Conservation (phyloP, 164 flowering plant species). For the Hamamelis virginiana region DNA sequence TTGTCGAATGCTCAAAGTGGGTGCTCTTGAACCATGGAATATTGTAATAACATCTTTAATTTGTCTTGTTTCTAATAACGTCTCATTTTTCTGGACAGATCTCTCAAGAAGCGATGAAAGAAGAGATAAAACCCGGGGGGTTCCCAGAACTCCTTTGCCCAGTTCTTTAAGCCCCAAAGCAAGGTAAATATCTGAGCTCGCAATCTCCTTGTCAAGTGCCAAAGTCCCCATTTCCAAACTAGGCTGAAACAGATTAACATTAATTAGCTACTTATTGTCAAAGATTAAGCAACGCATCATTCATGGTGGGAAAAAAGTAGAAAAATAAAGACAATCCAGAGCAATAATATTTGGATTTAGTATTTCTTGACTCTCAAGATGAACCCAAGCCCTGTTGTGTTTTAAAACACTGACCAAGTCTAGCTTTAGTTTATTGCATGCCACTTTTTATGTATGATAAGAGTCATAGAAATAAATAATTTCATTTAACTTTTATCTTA, state of each 20-base stretch:
- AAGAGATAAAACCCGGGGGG: constrained; percentile 53
- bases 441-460: not conserved
- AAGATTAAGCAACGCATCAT: not conserved
- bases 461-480: not conserved
- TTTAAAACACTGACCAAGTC: no score
- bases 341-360: no score
- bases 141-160: constrained; percentile 36
- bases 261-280: not conserved
- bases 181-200: constrained; percentile 36
- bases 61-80: constrained; percentile 36
- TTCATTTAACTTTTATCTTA: not conserved
- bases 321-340: not conserved
- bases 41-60: constrained; percentile 52
- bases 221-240: constrained; percentile 39
- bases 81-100: constrained; percentile 59
- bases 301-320: not conserved
- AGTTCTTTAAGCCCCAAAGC: constrained; percentile 51
- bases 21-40: constrained; percentile 77
- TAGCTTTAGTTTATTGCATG: not conserved
- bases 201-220: constrained; percentile 33
- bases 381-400: no score
- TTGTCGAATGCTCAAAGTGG: constrained; percentile 56
- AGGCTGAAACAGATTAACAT: constrained; percentile 15
- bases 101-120: constrained; percentile 61
- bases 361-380: no score